phyloP scores from a whole-genome alignment of 1,139 yeast species.

The Hemisphaericaspora lyxosophila region DNA sequence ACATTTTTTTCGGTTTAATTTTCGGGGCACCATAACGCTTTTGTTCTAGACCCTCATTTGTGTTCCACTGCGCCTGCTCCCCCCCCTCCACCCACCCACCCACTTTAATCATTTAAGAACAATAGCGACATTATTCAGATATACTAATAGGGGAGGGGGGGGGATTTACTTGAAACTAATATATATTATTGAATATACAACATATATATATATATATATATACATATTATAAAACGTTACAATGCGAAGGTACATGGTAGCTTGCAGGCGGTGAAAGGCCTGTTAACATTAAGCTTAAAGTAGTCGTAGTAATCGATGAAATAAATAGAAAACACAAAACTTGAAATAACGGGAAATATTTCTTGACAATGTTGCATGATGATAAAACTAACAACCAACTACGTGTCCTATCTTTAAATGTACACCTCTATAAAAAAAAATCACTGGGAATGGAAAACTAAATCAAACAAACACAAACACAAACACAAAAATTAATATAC shows the following conservation, averaged over 20 bases:
- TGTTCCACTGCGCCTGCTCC: no score
- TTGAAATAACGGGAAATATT: neutral
- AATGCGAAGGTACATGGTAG: neutral
- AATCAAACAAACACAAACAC: neutral
- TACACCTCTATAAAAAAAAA: neutral
- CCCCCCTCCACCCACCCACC: no score
- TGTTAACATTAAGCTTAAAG: neutral
- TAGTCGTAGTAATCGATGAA: neutral
- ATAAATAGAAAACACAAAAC: neutral
- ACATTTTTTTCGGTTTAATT: no score
- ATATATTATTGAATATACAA: neutral
- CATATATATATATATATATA: no score
- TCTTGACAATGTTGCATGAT: no score
- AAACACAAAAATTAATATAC: neutral
- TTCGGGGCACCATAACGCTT: no score
- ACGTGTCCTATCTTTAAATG: neutral
- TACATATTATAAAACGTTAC: conserved; percentile 1
- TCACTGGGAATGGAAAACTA: neutral
- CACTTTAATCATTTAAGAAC: no score
- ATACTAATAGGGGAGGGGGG: no score
- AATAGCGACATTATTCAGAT: no score
- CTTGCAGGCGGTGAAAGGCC: neutral
- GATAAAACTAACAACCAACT: no score
- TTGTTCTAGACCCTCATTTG: no score
- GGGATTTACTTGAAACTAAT: neutral